Conservation (phyloP, 768 basidiomycete genomes). For the Galerina sulciceps region DNA sequence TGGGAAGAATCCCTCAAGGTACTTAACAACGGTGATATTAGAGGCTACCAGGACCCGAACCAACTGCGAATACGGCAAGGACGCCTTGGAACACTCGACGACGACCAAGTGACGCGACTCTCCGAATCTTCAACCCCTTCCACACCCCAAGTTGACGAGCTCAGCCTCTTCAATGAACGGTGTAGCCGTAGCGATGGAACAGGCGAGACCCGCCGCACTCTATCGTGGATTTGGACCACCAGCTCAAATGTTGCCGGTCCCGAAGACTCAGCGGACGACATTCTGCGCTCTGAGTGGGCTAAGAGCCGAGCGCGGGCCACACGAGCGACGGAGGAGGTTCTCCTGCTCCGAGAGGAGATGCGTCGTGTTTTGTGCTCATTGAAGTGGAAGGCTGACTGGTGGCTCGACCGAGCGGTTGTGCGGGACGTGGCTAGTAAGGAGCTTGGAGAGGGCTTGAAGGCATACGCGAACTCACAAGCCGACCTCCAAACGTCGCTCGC, state of each 20-base stretch:
- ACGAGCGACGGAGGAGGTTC: slow-evolving; percentile 23
- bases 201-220: not conserved
- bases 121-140: no score
- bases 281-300: slow-evolving; percentile 26
- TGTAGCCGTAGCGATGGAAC: slow-evolving; percentile 4
- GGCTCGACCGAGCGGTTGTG: no score
- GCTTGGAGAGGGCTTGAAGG: no score
- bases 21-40: slow-evolving; percentile 12
- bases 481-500: slow-evolving; percentile 5
- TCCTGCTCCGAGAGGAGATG: slow-evolving; percentile 22
- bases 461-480: no score
- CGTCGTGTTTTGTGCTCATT: not conserved
- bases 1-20: slow-evolving; percentile 13
- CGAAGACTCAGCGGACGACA: slow-evolving; percentile 6
- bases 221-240: slow-evolving; percentile 7
- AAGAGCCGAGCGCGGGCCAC: slow-evolving; percentile 17
- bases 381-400: not conserved
- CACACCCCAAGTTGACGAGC: not conserved
- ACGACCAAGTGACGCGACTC: slow-evolving; percentile 1
- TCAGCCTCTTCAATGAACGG: slow-evolving; percentile 1
- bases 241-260: not conserved
- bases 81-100: slow-evolving; percentile 23
- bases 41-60: slow-evolving; percentile 16
- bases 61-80: not conserved
- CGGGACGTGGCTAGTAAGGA: not conserved